Percentiles rank a stretch among this genome's conserved stretches.
phyloP scores from a whole-genome alignment of 2,329 filamentous ascomycete species.

The Orbilia quercus region DNA sequence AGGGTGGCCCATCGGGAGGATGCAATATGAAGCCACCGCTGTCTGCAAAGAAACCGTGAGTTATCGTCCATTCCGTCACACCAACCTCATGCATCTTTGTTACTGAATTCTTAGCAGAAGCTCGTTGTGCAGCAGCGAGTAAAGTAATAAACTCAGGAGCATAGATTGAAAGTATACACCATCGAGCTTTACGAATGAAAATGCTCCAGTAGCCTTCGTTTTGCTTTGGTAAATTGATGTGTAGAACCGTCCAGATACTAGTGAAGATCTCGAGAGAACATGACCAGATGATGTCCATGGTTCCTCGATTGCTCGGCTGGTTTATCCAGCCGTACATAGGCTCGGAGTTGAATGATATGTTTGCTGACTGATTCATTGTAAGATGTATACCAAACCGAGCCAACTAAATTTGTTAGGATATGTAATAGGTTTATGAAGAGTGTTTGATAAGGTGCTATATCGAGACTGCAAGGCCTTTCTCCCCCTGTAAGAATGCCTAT shows the following conservation, averaged over 20 bases:
- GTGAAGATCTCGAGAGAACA: constrained; percentile 61
- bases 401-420: too few species aligned
- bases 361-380: too few species aligned
- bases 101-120: constrained; percentile 40
- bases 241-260: constrained; percentile 61
- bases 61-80: constrained; percentile 59
- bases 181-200: constrained; percentile 57
- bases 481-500: too few species aligned
- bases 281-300: constrained; percentile 61
- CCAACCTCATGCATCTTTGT: constrained; percentile 39
- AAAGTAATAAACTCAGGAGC: constrained; percentile 47
- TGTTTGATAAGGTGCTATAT: too few species aligned
- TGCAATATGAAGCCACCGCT: constrained; percentile 60
- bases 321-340: constrained; percentile 22
- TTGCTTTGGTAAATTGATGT: constrained; percentile 60
- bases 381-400: too few species aligned
- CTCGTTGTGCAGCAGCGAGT: constrained; percentile 59
- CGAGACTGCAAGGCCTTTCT: too few species aligned
- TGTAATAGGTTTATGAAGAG: too few species aligned
- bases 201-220: constrained; percentile 44
- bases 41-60: constrained; percentile 60
- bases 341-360: too few species aligned
- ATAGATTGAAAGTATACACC: constrained; percentile 58
- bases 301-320: constrained; percentile 59
- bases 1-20: constrained; percentile 42